Evolutionary conservation across 495 filamentous ascomycete genomes (phyloP), one percentile per base, ranked within the genome.

Genomic region (Amphirosellinia nigrospora): DNA sequence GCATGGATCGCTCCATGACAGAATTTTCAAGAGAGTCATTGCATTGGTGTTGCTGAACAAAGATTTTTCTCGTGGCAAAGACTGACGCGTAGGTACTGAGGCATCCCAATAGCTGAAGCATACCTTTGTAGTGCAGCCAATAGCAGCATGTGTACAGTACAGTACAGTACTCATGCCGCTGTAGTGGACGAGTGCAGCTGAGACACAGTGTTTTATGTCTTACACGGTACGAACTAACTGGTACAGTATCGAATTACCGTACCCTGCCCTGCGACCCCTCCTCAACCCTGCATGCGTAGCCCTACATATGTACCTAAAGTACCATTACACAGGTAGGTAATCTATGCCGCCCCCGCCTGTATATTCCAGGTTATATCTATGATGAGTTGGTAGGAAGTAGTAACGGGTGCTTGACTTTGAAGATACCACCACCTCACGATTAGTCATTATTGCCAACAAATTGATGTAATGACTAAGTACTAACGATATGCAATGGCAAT

Each of bases 11-110:
- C 28, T 52, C 48, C 4, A 23, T 6, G n/a, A 19, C 43, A 46
- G 19, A 19, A 46, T 6, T 46, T 19, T n/a, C 19, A 11, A 23
- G 23, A 53, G 26, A 53, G 50, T 11, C 50, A 30, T 53, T 53
- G 10, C 11, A 30, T 16, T 53, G 21, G 50, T 53, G 30, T 34
- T 8, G 55, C 38, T 1, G 30, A n/a, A n/a, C 21, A 9, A 15
- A 11, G 4, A 21, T 58, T 36, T 21, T 36, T 1, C 21, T 41
- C 7, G 60, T 63, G 60, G 60, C 38, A n/a, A 45, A 45, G 39
- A 43, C 36, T 63, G 60, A 63, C 60, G 60, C 39, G 60, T n/a
- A n/a, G n/a, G n/a, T 63, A 63, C 60, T 63, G 63, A 65, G 63
- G 63, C 63, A 65, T 64, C 62, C 41, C 3, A 32, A 21, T n/a